A percentile compares a stretch with the other conserved stretches of the same genome.
Evolutionary conservation across 2,329 filamentous ascomycete species (phyloP).

Genomic region (Botrytis porri): DNA sequence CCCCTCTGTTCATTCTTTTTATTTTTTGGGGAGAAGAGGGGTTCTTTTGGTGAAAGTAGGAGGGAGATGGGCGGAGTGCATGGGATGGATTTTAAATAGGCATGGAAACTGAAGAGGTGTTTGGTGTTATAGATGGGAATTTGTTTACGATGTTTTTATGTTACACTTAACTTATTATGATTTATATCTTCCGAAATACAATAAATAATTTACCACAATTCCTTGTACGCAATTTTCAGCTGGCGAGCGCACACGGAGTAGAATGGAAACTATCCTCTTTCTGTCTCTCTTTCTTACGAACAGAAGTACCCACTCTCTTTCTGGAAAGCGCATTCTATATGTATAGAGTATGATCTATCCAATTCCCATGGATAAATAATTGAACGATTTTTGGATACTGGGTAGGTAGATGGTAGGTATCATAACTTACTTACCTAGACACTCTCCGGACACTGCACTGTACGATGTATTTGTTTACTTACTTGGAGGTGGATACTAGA

Average conservation of each 20-base stretch:
- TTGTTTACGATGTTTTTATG: too few species aligned
- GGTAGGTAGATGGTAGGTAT: background rate
- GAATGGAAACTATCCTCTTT: background rate
- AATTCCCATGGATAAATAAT: too few species aligned
- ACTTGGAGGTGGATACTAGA: background rate
- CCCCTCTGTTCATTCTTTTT: conserved; percentile 16
- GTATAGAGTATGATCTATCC: too few species aligned
- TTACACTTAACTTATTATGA: background rate
- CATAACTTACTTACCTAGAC: background rate
- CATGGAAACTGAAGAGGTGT: accelerated
- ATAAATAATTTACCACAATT: background rate
- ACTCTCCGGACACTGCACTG: background rate
- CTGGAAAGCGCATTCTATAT: too few species aligned
- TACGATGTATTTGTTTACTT: background rate
- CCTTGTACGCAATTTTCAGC: background rate
- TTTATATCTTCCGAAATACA: too few species aligned
- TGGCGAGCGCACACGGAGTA: background rate
- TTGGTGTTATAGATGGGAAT: background rate
- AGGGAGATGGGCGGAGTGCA: background rate
- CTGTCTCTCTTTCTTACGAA: background rate
- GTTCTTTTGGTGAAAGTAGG: background rate
- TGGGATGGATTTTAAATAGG: background rate
- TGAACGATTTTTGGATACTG: too few species aligned
- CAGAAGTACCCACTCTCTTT: background rate
- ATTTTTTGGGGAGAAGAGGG: background rate